These are phyloP conservation scores for Elongisporangium prolatum DNA, from an alignment of 352 stramenopile genomes.

Conservation along the genomic window DNA sequence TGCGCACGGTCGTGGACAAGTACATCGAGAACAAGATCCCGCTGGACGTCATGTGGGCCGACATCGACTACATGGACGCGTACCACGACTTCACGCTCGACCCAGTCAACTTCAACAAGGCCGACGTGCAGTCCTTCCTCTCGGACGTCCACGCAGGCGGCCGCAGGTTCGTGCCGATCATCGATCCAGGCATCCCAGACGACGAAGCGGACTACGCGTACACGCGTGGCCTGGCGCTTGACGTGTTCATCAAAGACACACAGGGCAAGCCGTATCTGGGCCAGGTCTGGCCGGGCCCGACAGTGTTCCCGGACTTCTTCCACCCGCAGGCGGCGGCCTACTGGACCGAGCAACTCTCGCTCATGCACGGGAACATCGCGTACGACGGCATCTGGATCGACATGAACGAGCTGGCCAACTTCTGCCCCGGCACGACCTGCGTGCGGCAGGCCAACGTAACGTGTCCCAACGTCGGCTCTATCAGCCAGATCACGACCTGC, in stretches of 20 bases:
- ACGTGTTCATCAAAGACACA: conserved; percentile 55
- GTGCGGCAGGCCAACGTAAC: conserved; percentile 12
- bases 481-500: conserved; percentile 23
- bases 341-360: conserved; percentile 39
- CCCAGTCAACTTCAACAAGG: conserved; percentile 30
- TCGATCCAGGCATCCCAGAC: conserved; percentile 53
- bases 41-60: conserved; percentile 48
- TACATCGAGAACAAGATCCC: conserved; percentile 32
- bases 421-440: conserved; percentile 29
- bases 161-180: conserved; percentile 51
- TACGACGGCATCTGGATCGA: conserved; percentile 65
- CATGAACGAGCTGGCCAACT: conserved; percentile 68
- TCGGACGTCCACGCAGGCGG: conserved; percentile 28
- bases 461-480: conserved; percentile 15
- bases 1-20: conserved; percentile 26
- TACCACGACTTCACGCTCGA: conserved; percentile 58
- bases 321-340: conserved; percentile 39
- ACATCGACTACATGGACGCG: conserved; percentile 55
- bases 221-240: conserved; percentile 22
- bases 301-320: conserved; percentile 61
- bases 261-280: conserved; percentile 34
- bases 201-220: conserved; percentile 24
- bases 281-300: conserved; percentile 55
- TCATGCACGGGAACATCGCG: conserved; percentile 24
- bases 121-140: conserved; percentile 26